Percentiles rank a stretch among this genome's conserved stretches.
phyloP scores from a whole-genome alignment of 2,329 filamentous ascomycete genomes.

The Acarospora socialis region DNA sequence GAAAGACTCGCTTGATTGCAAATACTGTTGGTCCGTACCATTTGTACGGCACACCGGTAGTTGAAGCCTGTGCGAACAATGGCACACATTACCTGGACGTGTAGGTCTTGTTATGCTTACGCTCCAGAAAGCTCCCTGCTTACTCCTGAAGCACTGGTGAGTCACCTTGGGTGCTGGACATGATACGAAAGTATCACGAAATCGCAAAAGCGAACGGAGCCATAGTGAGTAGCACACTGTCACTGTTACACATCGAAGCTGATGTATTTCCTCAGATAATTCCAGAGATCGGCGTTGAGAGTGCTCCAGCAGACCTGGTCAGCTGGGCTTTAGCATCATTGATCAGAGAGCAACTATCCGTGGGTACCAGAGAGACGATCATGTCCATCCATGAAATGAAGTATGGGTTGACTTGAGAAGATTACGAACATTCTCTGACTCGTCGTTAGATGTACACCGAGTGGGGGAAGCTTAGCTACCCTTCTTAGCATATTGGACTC shows the following conservation, averaged over 20 bases:
- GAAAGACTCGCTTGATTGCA: constrained; percentile 44
- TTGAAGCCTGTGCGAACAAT: constrained; percentile 48
- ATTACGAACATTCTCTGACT: constrained; percentile 1
- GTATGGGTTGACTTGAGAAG: constrained; percentile 18
- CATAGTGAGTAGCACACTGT: constrained; percentile 32
- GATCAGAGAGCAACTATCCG: constrained; percentile 36
- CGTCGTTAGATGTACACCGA: constrained; percentile 28
- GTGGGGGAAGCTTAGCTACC: constrained; percentile 52
- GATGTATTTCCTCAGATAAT: constrained; percentile 33
- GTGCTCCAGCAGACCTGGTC: constrained; percentile 43
- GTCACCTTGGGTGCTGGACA: constrained; percentile 47
- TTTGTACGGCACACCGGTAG: constrained; percentile 47
- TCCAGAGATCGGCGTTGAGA: constrained; percentile 46
- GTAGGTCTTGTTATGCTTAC: constrained; percentile 19
- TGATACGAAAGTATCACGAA: constrained; percentile 47
- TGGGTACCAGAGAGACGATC: constrained; percentile 37
- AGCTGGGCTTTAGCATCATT: constrained; percentile 39
- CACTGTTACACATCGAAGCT: background rate
- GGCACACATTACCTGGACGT: constrained; percentile 56
- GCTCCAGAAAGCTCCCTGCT: constrained; percentile 1
- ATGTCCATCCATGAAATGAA: constrained; percentile 41
- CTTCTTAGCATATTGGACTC: constrained; percentile 42
- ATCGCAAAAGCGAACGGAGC: constrained; percentile 44
- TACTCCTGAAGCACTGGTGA: constrained; percentile 47
- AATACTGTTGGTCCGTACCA: constrained; percentile 50